A percentile compares a stretch with the other conserved stretches of the same genome.
These are phyloP conservation scores for Sugiyamaella xylanicola DNA, from an alignment of 1,139 yeast species.

Conservation along the genomic window DNA sequence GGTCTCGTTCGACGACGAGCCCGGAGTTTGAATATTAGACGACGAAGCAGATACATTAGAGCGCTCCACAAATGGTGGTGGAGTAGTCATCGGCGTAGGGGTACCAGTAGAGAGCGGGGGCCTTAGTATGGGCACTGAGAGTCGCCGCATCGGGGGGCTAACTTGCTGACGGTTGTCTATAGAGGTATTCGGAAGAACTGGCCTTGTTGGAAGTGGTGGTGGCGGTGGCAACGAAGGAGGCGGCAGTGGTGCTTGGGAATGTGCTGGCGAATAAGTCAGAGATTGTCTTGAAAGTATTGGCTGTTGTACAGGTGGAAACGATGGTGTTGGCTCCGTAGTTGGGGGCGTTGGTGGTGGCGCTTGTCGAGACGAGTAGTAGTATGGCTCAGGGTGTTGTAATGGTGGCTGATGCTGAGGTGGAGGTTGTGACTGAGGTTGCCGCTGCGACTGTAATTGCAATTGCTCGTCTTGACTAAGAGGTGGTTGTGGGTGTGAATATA, in stretches of 20 bases:
- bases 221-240: slow-evolving; percentile 32
- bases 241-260: neutral
- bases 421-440: neutral
- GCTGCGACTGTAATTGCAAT: slow-evolving; percentile 30
- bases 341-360: slow-evolving; percentile 18
- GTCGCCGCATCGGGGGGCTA: neutral
- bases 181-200: neutral
- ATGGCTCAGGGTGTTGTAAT: neutral
- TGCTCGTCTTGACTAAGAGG: slow-evolving; percentile 34
- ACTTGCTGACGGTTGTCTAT: neutral
- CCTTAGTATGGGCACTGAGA: neutral
- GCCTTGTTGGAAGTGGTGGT: slow-evolving; percentile 14
- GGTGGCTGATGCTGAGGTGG: slow-evolving; percentile 23
- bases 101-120: neutral
- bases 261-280: neutral
- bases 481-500: neutral
- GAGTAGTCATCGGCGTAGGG: neutral
- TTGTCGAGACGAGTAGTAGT: slow-evolving; percentile 19
- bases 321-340: neutral
- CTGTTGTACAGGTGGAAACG: slow-evolving; percentile 13
- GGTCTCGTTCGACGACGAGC: neutral
- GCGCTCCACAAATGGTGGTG: neutral
- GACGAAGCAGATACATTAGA: neutral
- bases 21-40: neutral
- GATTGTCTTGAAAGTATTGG: neutral